These are phyloP conservation scores for Collybia sordida DNA, from an alignment of 768 basidiomycete genomes.

Conservation along the genomic window DNA sequence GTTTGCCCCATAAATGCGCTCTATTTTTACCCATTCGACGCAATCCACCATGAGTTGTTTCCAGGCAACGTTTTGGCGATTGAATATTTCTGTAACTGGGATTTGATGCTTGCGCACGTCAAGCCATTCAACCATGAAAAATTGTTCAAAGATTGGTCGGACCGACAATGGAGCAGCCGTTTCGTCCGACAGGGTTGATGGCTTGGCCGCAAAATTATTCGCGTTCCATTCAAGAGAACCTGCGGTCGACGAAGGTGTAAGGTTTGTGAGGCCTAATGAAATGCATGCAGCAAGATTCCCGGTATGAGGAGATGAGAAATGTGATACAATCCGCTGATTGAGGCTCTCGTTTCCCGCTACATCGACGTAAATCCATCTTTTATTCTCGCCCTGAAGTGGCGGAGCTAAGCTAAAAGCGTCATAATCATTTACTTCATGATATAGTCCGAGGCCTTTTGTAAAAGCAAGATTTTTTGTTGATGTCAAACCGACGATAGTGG, in stretches of 20 bases:
- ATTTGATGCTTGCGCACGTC: slow-evolving; percentile 51
- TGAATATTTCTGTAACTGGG: slow-evolving; percentile 43
- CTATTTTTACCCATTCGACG: slow-evolving; percentile 51
- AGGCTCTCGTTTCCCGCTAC: slow-evolving; percentile 57
- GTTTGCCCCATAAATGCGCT: slow-evolving; percentile 44
- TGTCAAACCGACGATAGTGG: slow-evolving; percentile 58
- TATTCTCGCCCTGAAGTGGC: slow-evolving; percentile 24
- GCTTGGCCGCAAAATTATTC: slow-evolving; percentile 28
- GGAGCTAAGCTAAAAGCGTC: slow-evolving; percentile 35
- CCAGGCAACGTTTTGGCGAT: slow-evolving; percentile 58
- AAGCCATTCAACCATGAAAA: slow-evolving; percentile 75
- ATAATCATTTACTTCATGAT: slow-evolving; percentile 58
- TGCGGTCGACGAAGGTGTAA: slow-evolving; percentile 41
- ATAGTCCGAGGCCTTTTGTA: slow-evolving; percentile 52
- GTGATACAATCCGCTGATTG: slow-evolving; percentile 41
- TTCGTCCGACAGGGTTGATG: slow-evolving; percentile 1
- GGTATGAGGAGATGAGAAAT: slow-evolving; percentile 39
- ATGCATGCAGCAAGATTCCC: slow-evolving; percentile 39
- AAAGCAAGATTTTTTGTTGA: slow-evolving; percentile 55
- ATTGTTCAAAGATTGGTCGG: slow-evolving; percentile 44
- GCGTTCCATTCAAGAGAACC: slow-evolving; percentile 35
- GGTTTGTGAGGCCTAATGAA: slow-evolving; percentile 55
- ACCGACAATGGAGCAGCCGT: slow-evolving; percentile 18
- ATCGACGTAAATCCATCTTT: slow-evolving; percentile 61
- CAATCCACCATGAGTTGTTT: slow-evolving; percentile 57